Evolutionary conservation across 495 filamentous ascomycete genomes (phyloP).

Genomic region (Aspergillus heteromorphus): DNA sequence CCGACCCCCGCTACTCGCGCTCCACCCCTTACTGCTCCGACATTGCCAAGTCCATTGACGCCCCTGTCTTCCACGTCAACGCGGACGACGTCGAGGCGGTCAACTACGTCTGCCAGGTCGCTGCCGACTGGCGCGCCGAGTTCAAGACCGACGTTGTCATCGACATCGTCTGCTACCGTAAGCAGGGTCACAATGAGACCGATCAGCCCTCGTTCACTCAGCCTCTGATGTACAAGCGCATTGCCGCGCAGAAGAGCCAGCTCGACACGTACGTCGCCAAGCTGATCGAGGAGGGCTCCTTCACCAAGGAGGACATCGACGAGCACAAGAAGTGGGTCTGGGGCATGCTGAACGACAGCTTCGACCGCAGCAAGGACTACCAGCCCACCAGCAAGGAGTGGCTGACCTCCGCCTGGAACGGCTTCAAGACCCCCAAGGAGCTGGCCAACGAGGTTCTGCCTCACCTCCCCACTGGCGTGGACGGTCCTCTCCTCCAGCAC

Average conservation of each 20-base stretch:
- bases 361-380: constrained; percentile 94
- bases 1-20: constrained; percentile 94
- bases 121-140: constrained; percentile 93
- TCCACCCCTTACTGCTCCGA: constrained; percentile 99
- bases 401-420: constrained; percentile 98
- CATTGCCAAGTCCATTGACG: constrained; percentile 97
- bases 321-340: constrained; percentile 99
- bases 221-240: constrained; percentile 98
- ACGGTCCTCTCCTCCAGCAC: constrained; percentile 61
- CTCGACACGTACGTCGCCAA: constrained; percentile 84
- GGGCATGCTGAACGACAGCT: constrained; percentile 97
- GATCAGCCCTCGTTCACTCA: constrained; percentile 99
- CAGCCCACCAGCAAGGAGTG: constrained; percentile 95
- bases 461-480: constrained; percentile 82
- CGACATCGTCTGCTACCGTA: constrained; percentile 97
- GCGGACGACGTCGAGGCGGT: constrained; percentile 96
- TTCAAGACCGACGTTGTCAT: constrained; percentile 97
- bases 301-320: constrained; percentile 95
- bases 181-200: constrained; percentile 98
- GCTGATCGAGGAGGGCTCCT: constrained; percentile 83
- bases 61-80: constrained; percentile 98
- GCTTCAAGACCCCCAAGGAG: constrained; percentile 98
- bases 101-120: constrained; percentile 96
- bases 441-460: constrained; percentile 90
- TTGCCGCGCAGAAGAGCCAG: constrained; percentile 69